Percentiles rank a stretch among this genome's conserved stretches.
These are phyloP conservation scores for Geotrichum klebahnii DNA, from an alignment of 1,139 yeast genomes.

Conservation along the genomic window DNA sequence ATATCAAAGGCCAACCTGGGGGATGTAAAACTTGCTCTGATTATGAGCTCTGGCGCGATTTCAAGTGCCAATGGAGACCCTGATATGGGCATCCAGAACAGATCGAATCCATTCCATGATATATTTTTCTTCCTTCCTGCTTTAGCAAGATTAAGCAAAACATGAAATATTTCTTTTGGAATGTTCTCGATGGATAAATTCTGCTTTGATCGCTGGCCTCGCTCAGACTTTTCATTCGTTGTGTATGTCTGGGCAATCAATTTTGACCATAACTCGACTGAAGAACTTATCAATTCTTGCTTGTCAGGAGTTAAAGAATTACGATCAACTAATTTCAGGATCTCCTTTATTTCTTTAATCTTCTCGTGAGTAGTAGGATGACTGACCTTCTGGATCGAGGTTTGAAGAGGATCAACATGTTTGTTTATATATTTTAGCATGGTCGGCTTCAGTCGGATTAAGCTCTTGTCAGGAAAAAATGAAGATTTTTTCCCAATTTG, in stretches of 20 bases:
- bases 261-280: constrained; percentile 3
- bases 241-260: constrained; percentile 3
- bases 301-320: neutral
- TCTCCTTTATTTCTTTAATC: neutral
- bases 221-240: neutral
- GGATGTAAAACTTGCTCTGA: constrained; percentile 9
- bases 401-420: constrained; percentile 1
- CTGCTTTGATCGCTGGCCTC: neutral
- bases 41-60: constrained; percentile 6
- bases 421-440: neutral
- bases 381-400: neutral
- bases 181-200: neutral
- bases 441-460: neutral
- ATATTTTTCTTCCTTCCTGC: neutral
- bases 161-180: neutral
- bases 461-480: neutral
- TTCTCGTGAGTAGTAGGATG: neutral
- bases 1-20: constrained; percentile 24
- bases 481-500: neutral
- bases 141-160: constrained; percentile 1
- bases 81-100: constrained; percentile 23
- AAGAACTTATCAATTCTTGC: neutral
- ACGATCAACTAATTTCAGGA: neutral
- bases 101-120: constrained; percentile 5
- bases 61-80: constrained; percentile 13